Evolutionary conservation across 2,329 filamentous ascomycete species (phyloP).

Genomic region (Didymellaceae sp.): DNA sequence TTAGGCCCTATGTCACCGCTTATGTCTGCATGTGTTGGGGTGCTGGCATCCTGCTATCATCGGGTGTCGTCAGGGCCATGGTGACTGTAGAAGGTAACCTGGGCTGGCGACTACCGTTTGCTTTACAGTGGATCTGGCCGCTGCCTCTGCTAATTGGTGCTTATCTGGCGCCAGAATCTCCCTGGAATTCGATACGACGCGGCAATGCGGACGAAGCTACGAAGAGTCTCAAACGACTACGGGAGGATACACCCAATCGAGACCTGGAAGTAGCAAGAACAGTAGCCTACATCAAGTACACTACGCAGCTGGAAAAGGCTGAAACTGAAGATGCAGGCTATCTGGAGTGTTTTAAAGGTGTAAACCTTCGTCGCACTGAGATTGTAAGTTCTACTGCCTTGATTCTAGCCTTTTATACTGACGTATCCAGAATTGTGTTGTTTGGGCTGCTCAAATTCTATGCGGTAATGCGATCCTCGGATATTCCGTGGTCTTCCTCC

Average conservation of each 20-base stretch:
- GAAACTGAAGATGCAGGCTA: slow-evolving; percentile 71
- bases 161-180: slow-evolving; percentile 70
- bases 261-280: slow-evolving; percentile 50
- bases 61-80: slow-evolving; percentile 66
- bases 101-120: slow-evolving; percentile 69
- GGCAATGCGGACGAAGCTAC: slow-evolving; percentile 65
- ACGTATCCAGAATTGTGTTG: slow-evolving; percentile 44
- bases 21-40: slow-evolving; percentile 78
- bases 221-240: slow-evolving; percentile 60
- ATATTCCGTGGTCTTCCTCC: neutral
- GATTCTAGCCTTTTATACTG: too few species aligned
- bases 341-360: slow-evolving; percentile 79
- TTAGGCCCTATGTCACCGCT: slow-evolving; percentile 61
- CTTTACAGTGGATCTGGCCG: slow-evolving; percentile 76
- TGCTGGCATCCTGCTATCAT: slow-evolving; percentile 71
- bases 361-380: slow-evolving; percentile 76
- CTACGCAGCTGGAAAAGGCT: slow-evolving; percentile 75
- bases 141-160: slow-evolving; percentile 67
- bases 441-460: slow-evolving; percentile 50
- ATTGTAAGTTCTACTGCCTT: slow-evolving; percentile 50
- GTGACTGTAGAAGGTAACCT: slow-evolving; percentile 58
- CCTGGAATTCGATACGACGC: slow-evolving; percentile 73
- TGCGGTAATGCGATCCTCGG: slow-evolving; percentile 18
- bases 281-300: slow-evolving; percentile 83
- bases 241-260: neutral